These are phyloP conservation scores for Clarireedia monteithiana DNA, from an alignment of 2,329 filamentous ascomycete genomes.

Conservation along the genomic window DNA sequence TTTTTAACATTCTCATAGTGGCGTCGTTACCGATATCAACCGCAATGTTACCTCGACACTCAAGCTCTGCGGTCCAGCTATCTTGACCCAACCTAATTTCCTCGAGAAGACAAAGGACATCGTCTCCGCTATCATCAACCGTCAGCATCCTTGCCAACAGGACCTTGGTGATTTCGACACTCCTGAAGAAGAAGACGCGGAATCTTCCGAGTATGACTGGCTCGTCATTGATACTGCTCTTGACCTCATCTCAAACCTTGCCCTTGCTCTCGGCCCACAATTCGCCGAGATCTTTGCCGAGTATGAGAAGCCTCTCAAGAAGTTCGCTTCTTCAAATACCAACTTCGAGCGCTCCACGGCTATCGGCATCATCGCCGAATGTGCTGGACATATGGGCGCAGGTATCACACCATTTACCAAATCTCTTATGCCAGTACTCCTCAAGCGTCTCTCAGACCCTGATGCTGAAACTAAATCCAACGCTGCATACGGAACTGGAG, in stretches of 20 bases:
- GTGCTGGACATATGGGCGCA: conserved; percentile 73
- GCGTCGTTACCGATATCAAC: conserved; percentile 83
- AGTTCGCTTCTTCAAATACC: conserved; percentile 80
- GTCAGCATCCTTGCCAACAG: conserved; percentile 87
- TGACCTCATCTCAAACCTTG: conserved; percentile 80
- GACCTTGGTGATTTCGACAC: conserved; percentile 78
- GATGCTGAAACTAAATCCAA: conserved; percentile 92
- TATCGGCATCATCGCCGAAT: conserved; percentile 87
- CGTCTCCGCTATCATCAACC: conserved; percentile 72
- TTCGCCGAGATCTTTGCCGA: conserved; percentile 92
- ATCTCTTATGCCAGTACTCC: conserved; percentile 67
- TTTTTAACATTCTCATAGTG: conserved; percentile 8
- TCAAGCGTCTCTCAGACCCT: conserved; percentile 83
- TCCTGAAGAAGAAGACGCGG: conserved; percentile 55
- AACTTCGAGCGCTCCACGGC: conserved; percentile 81
- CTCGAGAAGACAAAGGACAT: conserved; percentile 71
- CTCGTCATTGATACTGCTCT: conserved; percentile 90
- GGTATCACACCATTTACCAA: conserved; percentile 77
- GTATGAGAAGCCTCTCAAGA: conserved; percentile 86
- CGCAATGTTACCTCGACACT: conserved; percentile 85
- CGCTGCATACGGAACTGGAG: conserved; percentile 82
- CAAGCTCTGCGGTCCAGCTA: conserved; percentile 81
- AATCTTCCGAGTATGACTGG: conserved; percentile 96
- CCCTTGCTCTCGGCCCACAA: conserved; percentile 69
- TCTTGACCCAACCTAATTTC: conserved; percentile 66